Base-by-base conservation (phyloP, 495 filamentous ascomycete genomes). In the Amniculicola lignicola region DNA sequence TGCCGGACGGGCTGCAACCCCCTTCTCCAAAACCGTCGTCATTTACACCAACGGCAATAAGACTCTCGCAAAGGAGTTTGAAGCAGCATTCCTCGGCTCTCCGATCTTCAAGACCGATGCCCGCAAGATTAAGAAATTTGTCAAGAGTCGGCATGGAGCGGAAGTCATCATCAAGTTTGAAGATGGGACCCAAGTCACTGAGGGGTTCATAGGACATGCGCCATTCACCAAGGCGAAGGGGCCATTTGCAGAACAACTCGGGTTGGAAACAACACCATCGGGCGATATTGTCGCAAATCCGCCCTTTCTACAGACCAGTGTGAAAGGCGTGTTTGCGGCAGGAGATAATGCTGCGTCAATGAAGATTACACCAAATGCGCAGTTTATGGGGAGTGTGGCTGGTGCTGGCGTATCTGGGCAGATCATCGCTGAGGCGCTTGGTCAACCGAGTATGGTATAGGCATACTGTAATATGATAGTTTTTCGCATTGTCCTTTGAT, bases 31-130 rank as follows among this genome's bases (percentile, higher is more conserved):
- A 29, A 36, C 27, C 2, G 46, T 58, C 16, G 44, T 38, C 4
- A 51, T 58, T 7, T 58, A 58, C 46, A 58, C 54, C 9, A 51
- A 58, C 38, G 16, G n/a, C 12, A 49, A 49, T 23, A 5, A 31
- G 9, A 15, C 31, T 37, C 45, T 49, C 3, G 27, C 28, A 27
- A 9, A 15, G n/a, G 24, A 49, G 22, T 15, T 49, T 14, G 12
- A 27, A 7, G 23, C 45, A 16, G 15, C 29, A 21, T n/a, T n/a
- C n/a, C 28, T 49, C 16, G 9, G n/a, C 14, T 18, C 45, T 6
- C 29, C 45, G 37, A 27, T 15, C 11, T 15, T 21, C 22, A 15
- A 15, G n/a, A 15, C 37, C 22, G 45, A 49, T 21, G 29, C 21
- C 29, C 27, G 45, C 28, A 49, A 49, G 29, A 49, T 49, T 25